Base-by-base conservation (phyloP, 257 asterid genomes). In the Jaltomata sinuosa region DNA sequence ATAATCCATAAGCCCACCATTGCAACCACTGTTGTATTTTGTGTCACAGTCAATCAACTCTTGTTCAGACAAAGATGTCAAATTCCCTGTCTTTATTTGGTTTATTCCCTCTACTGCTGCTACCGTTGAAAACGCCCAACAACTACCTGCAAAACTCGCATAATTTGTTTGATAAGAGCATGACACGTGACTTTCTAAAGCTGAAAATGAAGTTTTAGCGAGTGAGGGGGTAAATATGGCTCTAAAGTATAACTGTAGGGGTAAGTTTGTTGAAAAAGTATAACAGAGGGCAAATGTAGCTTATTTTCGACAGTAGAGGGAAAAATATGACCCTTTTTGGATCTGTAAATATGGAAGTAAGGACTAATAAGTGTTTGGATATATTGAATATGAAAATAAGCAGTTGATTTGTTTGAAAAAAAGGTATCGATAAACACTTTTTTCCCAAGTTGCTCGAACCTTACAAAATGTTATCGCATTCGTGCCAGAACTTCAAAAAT, bases 11-110 rank as follows among this genome's bases (percentile, higher is more conserved):
- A 89, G 67, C 21, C 91, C 90, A 59, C 90, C 90, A 38, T 82
- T 85, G 89, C 89, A 87, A 12, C 90, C 91, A 29, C 45, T 85
- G 84, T 89, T 89, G 32, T 64, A 84, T 21, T 84, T 84, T 6
- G 87, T 85, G 88, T 87, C 91, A 64, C 91, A 89, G 65, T 89
- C 91, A 15, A 89, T 84, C 12, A 89, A 81, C 71, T 89, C 90
- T 82, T 87, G 91, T 68, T 89, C 90, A 16, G 91, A 89, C 69
- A 89, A 79, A 11, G 89, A 59, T 4, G 76, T 81, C 83, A 84
- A 52, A 38, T 84, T 84, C 11, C 81, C 81, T 7, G 87, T 84
- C 40, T 3, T 62, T 59, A 84, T 84, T 62, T 79, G 81, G 81
- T 79, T 84, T 32, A 84, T 79, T 11, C 84, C 81, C 52, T 84